Evolutionary conservation across 352 stramenopile genomes (phyloP).

Genomic region (Pythium dissotocum): DNA sequence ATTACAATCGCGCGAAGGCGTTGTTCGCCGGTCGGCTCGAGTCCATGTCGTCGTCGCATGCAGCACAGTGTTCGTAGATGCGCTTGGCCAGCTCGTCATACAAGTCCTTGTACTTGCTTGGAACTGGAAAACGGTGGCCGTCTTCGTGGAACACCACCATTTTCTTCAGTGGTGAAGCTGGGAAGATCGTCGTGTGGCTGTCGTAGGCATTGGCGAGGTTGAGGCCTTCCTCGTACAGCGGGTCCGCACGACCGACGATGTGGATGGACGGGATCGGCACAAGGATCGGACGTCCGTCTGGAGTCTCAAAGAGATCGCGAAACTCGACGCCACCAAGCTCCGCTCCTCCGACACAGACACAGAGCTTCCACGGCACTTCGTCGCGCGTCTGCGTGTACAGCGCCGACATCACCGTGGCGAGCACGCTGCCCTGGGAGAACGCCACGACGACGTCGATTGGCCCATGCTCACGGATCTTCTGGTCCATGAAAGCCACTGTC

Average conservation of each 20-base stretch:
- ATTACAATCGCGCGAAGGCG: slow-evolving; percentile 7
- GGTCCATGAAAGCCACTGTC: slow-evolving; percentile 46
- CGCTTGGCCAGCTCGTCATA: slow-evolving; percentile 29
- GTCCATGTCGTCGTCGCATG: slow-evolving; percentile 16
- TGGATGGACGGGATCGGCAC: slow-evolving; percentile 45
- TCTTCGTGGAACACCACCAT: slow-evolving; percentile 40
- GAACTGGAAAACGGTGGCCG: slow-evolving; percentile 36
- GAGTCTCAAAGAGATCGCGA: slow-evolving; percentile 39
- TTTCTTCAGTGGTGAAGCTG: slow-evolving; percentile 29
- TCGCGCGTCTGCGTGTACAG: slow-evolving; percentile 32
- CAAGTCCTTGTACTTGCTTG: slow-evolving; percentile 26
- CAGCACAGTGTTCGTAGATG: slow-evolving; percentile 33
- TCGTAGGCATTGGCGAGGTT: slow-evolving; percentile 16
- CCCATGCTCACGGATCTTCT: slow-evolving; percentile 35
- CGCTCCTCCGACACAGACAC: slow-evolving; percentile 44
- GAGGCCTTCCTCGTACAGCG: slow-evolving; percentile 29
- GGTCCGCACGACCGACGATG: slow-evolving; percentile 40
- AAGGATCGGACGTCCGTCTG: slow-evolving; percentile 21
- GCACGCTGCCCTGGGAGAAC: slow-evolving; percentile 59
- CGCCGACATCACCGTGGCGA: slow-evolving; percentile 42
- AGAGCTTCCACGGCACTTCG: slow-evolving; percentile 37
- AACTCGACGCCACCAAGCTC: slow-evolving; percentile 35
- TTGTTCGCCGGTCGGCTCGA: neutral
- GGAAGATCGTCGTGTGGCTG: slow-evolving; percentile 9
- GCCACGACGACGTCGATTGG: slow-evolving; percentile 54